Conservation (phyloP, 2,329 filamentous ascomycete genomes). For the Albifimbria verrucaria region DNA sequence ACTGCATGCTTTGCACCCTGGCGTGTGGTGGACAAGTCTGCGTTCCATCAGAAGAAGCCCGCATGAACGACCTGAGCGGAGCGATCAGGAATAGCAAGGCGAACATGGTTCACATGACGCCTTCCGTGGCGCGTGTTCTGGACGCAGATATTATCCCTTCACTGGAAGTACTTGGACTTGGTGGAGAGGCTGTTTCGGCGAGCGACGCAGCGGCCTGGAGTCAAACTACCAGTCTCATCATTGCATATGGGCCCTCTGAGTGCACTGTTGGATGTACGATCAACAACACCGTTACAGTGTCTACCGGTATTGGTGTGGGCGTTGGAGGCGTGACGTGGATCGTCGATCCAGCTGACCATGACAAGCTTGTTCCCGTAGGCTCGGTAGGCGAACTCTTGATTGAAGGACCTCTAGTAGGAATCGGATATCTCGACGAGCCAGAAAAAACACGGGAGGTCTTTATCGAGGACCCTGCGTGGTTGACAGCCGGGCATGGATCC, state of each 20-base stretch:
- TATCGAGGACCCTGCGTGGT: constrained; percentile 53
- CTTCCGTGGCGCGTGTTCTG: constrained; percentile 45
- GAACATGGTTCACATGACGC: constrained; percentile 50
- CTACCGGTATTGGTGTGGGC: constrained; percentile 45
- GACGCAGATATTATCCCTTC: constrained; percentile 43
- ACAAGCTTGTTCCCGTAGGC: constrained; percentile 45
- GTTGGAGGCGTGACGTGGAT: constrained; percentile 49
- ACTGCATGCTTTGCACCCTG: constrained; percentile 54
- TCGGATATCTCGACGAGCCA: constrained; percentile 57
- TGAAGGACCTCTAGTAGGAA: constrained; percentile 58
- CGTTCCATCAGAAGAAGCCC: constrained; percentile 51
- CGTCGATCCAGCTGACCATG: constrained; percentile 43
- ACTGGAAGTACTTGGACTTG: constrained; percentile 44
- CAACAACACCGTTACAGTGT: constrained; percentile 38
- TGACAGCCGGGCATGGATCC: constrained; percentile 33
- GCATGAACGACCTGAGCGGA: constrained; percentile 47
- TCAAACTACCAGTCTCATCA: constrained; percentile 41
- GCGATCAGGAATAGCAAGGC: constrained; percentile 40
- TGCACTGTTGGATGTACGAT: constrained; percentile 51
- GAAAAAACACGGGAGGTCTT: constrained; percentile 57
- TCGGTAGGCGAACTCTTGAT: constrained; percentile 51
- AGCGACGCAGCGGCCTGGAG: constrained; percentile 48
- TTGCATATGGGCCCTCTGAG: constrained; percentile 52
- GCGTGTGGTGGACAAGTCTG: constrained; percentile 47
- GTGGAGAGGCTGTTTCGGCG: constrained; percentile 51